phyloP scores from a whole-genome alignment of 495 filamentous ascomycete genomes.

The Penicillium pancosmium region DNA sequence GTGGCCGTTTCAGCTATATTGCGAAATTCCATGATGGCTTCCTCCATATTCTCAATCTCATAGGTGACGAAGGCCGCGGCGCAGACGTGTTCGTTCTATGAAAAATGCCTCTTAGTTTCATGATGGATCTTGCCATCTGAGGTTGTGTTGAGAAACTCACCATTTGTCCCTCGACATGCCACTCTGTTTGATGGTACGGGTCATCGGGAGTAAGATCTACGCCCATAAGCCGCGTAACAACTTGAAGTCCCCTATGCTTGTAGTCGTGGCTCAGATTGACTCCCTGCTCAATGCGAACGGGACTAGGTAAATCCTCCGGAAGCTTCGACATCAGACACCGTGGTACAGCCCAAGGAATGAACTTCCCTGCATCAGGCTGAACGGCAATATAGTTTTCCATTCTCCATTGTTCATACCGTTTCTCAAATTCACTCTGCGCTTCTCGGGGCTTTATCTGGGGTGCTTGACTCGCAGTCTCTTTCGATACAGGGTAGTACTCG shows the following conservation, averaged over 20 bases:
- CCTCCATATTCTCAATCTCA: conserved; percentile 30
- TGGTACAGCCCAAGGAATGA: conserved; percentile 38
- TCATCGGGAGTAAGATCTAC: conserved; percentile 39
- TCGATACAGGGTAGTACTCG: conserved; percentile 31
- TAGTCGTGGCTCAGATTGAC: conserved; percentile 43
- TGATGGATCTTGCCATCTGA: not conserved
- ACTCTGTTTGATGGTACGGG: conserved; percentile 36
- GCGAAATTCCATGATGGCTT: conserved; percentile 26
- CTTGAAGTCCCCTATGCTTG: conserved; percentile 40
- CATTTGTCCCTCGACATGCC: conserved; percentile 44
- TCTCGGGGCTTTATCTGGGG: conserved; percentile 25
- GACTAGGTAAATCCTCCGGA: conserved; percentile 24
- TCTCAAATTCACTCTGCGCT: conserved; percentile 29
- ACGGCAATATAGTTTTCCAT: conserved; percentile 26
- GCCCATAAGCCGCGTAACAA: conserved; percentile 39
- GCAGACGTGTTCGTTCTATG: conserved; percentile 46
- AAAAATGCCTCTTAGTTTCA: not conserved
- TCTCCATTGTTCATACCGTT: conserved; percentile 30
- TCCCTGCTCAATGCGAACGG: conserved; percentile 26
- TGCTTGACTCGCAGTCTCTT: conserved; percentile 19
- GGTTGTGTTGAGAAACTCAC: conserved; percentile 17
- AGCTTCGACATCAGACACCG: conserved; percentile 28
- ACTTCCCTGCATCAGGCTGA: conserved; percentile 35
- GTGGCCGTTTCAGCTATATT: conserved; percentile 31
- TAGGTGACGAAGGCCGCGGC: conserved; percentile 32